Conservation (phyloP, 441 rosid species). For the Dalechampia spathulata region DNA sequence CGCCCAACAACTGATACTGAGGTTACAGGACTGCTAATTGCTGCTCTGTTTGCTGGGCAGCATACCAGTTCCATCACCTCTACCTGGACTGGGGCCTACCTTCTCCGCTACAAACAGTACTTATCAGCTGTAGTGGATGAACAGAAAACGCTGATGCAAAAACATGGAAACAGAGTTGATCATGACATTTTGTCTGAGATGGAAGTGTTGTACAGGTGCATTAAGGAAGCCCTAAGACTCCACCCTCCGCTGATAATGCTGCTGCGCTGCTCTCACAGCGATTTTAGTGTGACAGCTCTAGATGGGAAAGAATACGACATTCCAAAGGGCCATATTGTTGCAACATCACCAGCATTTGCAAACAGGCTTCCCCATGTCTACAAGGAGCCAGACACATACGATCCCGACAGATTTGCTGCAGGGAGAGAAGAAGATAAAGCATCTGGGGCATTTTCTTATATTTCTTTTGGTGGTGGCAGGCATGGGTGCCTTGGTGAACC, state of each 20-base stretch:
- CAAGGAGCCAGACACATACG: slow-evolving; percentile 77
- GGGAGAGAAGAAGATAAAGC: slow-evolving; percentile 98
- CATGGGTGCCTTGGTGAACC: slow-evolving; percentile 99
- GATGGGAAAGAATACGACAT: slow-evolving; percentile 86
- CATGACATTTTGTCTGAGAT: slow-evolving; percentile 89
- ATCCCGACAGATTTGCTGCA: slow-evolving; percentile 71
- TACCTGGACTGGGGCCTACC: slow-evolving; percentile 95
- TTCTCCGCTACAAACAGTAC: slow-evolving; percentile 51
- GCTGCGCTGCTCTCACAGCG: slow-evolving; percentile 77
- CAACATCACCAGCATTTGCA: slow-evolving; percentile 96
- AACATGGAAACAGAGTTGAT: slow-evolving; percentile 82
- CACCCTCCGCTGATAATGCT: slow-evolving; percentile 98
- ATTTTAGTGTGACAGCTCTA: slow-evolving; percentile 67
- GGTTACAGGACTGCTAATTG: slow-evolving; percentile 92
- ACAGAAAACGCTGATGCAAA: slow-evolving; percentile 62
- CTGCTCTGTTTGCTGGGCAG: slow-evolving; percentile 98
- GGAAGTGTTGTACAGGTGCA: slow-evolving; percentile 86
- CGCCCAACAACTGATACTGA: slow-evolving; percentile 84
- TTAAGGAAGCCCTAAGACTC: slow-evolving; percentile 95
- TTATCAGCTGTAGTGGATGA: slow-evolving; percentile 63
- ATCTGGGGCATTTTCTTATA: slow-evolving; percentile 81
- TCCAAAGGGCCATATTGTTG: slow-evolving; percentile 94
- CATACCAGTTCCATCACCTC: slow-evolving; percentile 99
- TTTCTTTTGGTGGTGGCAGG: slow-evolving; percentile 95
- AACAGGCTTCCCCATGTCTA: slow-evolving; percentile 81